Evolutionary conservation across 23 red algal species (phyloP).

Genomic region (Rhodosorus marinus): DNA sequence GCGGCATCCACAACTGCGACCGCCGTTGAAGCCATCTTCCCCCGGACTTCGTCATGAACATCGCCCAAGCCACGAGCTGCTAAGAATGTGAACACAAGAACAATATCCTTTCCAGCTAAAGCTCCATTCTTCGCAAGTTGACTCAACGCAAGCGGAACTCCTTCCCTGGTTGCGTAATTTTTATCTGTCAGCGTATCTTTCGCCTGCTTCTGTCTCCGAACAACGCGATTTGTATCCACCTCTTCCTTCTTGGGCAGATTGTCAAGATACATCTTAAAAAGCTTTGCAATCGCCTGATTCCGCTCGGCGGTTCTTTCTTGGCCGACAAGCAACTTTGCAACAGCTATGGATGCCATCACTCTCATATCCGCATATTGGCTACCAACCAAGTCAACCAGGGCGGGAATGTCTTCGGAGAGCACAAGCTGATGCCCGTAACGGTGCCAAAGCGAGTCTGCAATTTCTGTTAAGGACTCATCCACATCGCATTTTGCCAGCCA

Average conservation of each 20-base stretch:
- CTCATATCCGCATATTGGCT: constrained; percentile 29
- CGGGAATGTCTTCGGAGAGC: constrained; percentile 11
- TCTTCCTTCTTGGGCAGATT: constrained; percentile 4
- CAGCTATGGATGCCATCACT: constrained; percentile 21
- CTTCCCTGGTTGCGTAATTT: constrained; percentile 36
- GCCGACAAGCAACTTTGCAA: constrained; percentile 19
- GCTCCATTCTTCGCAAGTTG: constrained; percentile 15
- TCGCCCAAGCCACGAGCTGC: constrained; percentile 47
- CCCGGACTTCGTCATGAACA: constrained; percentile 38
- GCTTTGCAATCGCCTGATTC: constrained; percentile 7
- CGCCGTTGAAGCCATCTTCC: constrained; percentile 26
- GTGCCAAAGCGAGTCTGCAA: constrained; percentile 35
- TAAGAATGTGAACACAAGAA: constrained; percentile 53
- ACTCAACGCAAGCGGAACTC: constrained; percentile 33
- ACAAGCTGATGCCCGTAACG: constrained; percentile 34
- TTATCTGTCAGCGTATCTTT: constrained; percentile 16
- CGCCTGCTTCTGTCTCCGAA: constrained; percentile 2
- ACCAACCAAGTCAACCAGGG: constrained; percentile 19
- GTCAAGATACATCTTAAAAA: constrained; percentile 37
- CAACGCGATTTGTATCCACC: constrained; percentile 5
- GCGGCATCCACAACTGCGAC: constrained; percentile 28
- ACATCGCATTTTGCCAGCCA: constrained; percentile 47
- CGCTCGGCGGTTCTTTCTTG: constrained; percentile 16
- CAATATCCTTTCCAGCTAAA: constrained; percentile 24
- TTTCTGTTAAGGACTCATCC: constrained; percentile 25